Conservation (phyloP, 1,284 basidiomycete species). For the Leucoagaricus sp. region DNA sequence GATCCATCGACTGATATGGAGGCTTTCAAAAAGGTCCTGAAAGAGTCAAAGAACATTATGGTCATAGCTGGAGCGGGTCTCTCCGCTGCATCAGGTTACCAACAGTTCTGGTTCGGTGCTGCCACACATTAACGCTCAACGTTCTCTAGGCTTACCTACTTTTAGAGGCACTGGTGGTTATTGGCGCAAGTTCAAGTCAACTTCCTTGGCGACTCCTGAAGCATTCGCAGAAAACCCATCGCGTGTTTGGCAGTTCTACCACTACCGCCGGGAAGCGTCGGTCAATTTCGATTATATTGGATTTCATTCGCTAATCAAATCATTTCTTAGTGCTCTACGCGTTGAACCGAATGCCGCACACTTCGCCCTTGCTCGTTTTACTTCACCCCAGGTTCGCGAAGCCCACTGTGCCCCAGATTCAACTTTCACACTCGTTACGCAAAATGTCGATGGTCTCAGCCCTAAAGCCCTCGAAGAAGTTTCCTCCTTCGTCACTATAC, state of each 20-base stretch:
- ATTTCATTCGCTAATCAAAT: background rate
- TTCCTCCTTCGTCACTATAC: constrained; percentile 7
- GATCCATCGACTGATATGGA: background rate
- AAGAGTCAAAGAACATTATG: background rate
- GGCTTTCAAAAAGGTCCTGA: background rate
- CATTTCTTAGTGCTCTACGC: constrained; percentile 41
- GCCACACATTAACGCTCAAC: background rate
- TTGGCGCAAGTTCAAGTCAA: constrained; percentile 61
- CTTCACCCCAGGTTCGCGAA: constrained; percentile 36
- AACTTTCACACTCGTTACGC: constrained; percentile 59
- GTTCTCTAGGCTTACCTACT: constrained; percentile 57
- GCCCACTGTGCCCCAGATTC: constrained; percentile 40
- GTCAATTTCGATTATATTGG: constrained; percentile 17
- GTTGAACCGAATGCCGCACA: constrained; percentile 62
- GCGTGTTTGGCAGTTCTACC: constrained; percentile 71
- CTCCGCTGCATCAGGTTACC: constrained; percentile 10
- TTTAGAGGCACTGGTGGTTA: constrained; percentile 63
- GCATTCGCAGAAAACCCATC: constrained; percentile 56
- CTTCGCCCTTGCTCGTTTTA: constrained; percentile 48
- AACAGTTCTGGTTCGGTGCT: background rate
- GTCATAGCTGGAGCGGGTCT: constrained; percentile 8
- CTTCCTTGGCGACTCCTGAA: constrained; percentile 56
- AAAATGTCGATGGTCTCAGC: constrained; percentile 69
- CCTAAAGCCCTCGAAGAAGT: constrained; percentile 28
- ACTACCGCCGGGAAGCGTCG: constrained; percentile 60